Evolutionary conservation across 495 filamentous ascomycete genomes (phyloP), one percentile per base, ranked within the genome.

Genomic region (Penicillium malachiteum): DNA sequence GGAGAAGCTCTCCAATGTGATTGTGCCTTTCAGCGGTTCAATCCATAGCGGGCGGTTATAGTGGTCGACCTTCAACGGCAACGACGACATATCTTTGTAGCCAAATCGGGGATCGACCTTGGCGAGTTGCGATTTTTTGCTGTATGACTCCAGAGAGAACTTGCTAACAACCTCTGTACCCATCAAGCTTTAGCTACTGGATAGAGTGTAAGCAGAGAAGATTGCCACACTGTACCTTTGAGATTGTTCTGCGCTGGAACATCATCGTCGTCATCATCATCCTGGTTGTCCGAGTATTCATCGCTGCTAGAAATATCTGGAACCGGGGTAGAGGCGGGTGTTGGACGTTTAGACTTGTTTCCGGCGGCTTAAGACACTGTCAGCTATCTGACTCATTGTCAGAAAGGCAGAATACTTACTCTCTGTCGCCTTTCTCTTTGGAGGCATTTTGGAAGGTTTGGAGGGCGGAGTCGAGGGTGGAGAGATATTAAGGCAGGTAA

Each of bases 1-100:
- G 33, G 86, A 91, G 76, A 97, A 97, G 58, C 90, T 95, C 78
- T 99, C 94, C n/a, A 97, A 79, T 21, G 94, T 91, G 66, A 99
- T 92, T 56, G 85, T 84, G 42, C 89, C 91, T 63, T 87, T 88
- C 42, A 78, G 52, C 1, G 90, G 90, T 70, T 97, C 90, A 61
- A 98, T 92, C 88, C 90, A 97, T 44, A 98, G 76, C 18, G 94
- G 94, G 11, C 94, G 86, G 59, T 88, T 88, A 42, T 83, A 83
- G 78, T 96, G 92, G 69, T 97, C 92, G 7, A 85, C 83, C 71
- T 96, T 97, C 56, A 98, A 79, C 18, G 78, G 69, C 4, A 96
- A 78, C 54, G 87, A 87, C 6, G 88, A 89, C 62, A 93, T 91
- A 70, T 98, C 93, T 56, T 84, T 85, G 59, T 86, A 81, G 18